A percentile compares a stretch with the other conserved stretches of the same genome.
phyloP scores from a whole-genome alignment of 225 moss, liverwort and hornwort species.

The Takakia lepidozioides region DNA sequence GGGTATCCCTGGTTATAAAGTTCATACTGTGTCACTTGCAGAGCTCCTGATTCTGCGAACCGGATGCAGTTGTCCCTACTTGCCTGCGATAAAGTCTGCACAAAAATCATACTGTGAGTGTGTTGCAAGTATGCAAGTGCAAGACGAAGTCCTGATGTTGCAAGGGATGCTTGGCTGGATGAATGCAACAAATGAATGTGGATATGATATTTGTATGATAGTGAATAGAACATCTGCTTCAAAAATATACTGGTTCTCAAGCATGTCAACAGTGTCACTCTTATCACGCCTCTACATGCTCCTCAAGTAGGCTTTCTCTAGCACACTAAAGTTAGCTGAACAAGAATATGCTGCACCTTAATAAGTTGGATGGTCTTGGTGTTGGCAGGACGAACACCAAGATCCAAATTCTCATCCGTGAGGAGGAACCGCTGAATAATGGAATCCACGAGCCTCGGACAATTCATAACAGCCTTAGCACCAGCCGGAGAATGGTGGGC shows the following conservation, averaged over 20 bases:
- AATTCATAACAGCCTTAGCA: constrained; percentile 77
- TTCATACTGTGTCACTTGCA: constrained; percentile 57
- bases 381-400: constrained; percentile 43
- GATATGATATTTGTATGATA: too few relatives aligned
- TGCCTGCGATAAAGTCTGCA: constrained; percentile 73
- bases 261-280: too few relatives aligned
- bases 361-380: constrained; percentile 73
- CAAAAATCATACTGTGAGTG: too few relatives aligned
- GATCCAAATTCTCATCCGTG: constrained; percentile 29
- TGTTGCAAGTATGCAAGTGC: too few relatives aligned
- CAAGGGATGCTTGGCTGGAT: too few relatives aligned
- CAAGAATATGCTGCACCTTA: constrained; percentile 52
- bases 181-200: too few relatives aligned
- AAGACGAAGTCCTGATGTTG: too few relatives aligned
- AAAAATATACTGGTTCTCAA: too few relatives aligned
- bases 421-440: constrained; percentile 62
- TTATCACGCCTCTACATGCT: too few relatives aligned
- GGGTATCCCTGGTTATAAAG: constrained; percentile 44
- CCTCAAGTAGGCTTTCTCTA: too few relatives aligned
- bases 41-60: constrained; percentile 53
- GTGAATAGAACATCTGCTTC: too few relatives aligned
- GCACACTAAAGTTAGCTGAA: too few relatives aligned
- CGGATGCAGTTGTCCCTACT: constrained; percentile 43
- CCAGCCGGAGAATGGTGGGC: constrained; percentile 85
- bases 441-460: constrained; percentile 82